Evolutionary conservation across 108 stramenopile genomes (phyloP), one percentile per base, ranked within the genome.

Genomic region (Pseudonitzschia pungens): DNA sequence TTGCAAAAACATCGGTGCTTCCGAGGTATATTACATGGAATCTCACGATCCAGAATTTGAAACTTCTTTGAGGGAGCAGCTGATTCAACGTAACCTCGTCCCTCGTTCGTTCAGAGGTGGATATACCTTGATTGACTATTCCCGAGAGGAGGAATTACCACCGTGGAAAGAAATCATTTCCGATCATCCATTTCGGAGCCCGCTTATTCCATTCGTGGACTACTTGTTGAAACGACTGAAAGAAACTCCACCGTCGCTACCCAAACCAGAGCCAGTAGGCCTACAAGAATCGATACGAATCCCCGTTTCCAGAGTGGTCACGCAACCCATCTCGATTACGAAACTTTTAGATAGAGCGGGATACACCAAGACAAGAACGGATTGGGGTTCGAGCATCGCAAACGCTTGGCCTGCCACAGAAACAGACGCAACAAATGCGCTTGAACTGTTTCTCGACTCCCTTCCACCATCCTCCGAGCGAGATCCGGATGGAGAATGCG

Each of bases 1-100:
- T 42, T 75, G 74, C 42, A 41, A 32, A 0, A 68, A 69, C 51
- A 57, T 14, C 21, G 68, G 58, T 45, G 68, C 45, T 29, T 53
- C 40, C 26, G 68, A 41, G 10, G 52, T 75, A 12, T 69, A 75
- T 43, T 75, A 68, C 26, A 55, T 55, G 54, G 54, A 55, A 55
- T 55, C 54, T 26, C 9, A 21, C 22, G 24, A 55, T 26, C 21
- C 3, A 10, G 24, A 55, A 24, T 55, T 55, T 20, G 54, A 55
- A 55, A 24, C 24, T 55, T 12, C 26, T 20, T 20, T 55, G 54
- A 22, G 54, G 24, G 26, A 55, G 3, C 2, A 55, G 26, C 4
- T 55, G 4, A 24, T 26, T 2, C 12, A 6, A 12, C 21, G 21
- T 24, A 10, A 26, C 24, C 54, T 55, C 20, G 54, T 55, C 20